These are phyloP conservation scores for Rhodosporidiobolus odoratus DNA, from an alignment of 768 basidiomycete species.

Conservation along the genomic window DNA sequence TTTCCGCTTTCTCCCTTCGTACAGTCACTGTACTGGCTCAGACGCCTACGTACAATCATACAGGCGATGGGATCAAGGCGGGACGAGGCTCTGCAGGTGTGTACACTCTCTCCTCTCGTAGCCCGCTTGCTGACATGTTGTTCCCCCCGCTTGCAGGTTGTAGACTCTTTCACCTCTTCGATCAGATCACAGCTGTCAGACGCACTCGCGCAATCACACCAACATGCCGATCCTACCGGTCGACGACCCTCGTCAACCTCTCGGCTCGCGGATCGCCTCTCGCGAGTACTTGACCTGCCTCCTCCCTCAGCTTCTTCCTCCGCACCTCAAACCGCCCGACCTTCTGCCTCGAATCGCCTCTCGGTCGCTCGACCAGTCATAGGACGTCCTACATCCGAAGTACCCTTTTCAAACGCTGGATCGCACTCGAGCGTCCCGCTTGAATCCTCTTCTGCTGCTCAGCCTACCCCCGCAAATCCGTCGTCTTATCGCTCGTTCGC, in stretches of 20 bases:
- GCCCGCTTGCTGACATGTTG: neutral
- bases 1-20: too few species aligned
- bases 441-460: conserved; percentile 1
- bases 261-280: neutral
- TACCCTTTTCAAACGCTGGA: neutral
- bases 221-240: neutral
- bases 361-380: neutral
- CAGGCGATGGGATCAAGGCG: neutral
- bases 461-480: neutral
- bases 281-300: conserved; percentile 16
- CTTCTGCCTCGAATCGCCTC: neutral
- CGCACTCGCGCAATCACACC: neutral
- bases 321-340: neutral
- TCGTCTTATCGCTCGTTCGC: neutral
- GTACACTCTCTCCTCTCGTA: neutral
- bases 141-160: neutral
- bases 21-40: too few species aligned
- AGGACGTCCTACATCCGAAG: neutral
- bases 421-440: conserved; percentile 1
- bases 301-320: neutral
- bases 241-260: neutral
- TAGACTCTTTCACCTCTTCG: conserved; percentile 9
- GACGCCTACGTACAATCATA: too few species aligned
- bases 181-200: conserved; percentile 1
- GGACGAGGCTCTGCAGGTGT: conserved; percentile 21